These are phyloP conservation scores for Hypomyces rosellus DNA, from an alignment of 2,329 filamentous ascomycete genomes.

Conservation along the genomic window DNA sequence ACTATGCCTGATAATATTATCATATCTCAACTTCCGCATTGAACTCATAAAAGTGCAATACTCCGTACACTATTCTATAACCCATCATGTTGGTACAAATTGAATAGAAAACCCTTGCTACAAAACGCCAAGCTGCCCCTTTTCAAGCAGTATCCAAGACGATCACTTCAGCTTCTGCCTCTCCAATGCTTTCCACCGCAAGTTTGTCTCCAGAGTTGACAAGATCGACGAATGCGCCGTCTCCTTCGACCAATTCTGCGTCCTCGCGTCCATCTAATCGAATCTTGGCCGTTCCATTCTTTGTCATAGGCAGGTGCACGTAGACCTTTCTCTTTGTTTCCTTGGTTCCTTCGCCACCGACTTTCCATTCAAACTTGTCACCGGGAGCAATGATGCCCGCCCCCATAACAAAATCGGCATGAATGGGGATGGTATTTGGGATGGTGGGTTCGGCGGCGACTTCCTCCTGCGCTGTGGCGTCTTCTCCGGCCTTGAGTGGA, in stretches of 20 bases:
- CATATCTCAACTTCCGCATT: no score
- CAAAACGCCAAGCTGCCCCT: no score
- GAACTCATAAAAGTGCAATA: no score
- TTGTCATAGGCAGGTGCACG: constrained; percentile 75
- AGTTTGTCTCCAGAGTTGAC: constrained; percentile 60
- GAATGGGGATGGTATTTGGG: constrained; percentile 68
- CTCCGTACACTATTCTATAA: no score
- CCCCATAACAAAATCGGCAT: constrained; percentile 78
- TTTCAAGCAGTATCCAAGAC: constrained; percentile 56
- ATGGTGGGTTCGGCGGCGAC: constrained; percentile 55
- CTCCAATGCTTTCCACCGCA: constrained; percentile 60
- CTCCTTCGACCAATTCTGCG: constrained; percentile 62
- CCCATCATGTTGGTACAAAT: neutral
- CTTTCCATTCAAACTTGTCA: constrained; percentile 61
- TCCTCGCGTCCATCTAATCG: constrained; percentile 60
- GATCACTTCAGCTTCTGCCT: constrained; percentile 63
- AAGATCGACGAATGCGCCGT: constrained; percentile 68
- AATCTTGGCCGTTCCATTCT: constrained; percentile 67
- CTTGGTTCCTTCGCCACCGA: constrained; percentile 54
- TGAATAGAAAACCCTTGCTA: neutral
- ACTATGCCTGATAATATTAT: no score
- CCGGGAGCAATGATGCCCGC: constrained; percentile 65
- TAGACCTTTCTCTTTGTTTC: constrained; percentile 64
- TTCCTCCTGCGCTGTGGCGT: constrained; percentile 57
- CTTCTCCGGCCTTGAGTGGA: constrained; percentile 59